Conservation (phyloP, 768 basidiomycete species). For the Tricholoma furcatifolium region DNA sequence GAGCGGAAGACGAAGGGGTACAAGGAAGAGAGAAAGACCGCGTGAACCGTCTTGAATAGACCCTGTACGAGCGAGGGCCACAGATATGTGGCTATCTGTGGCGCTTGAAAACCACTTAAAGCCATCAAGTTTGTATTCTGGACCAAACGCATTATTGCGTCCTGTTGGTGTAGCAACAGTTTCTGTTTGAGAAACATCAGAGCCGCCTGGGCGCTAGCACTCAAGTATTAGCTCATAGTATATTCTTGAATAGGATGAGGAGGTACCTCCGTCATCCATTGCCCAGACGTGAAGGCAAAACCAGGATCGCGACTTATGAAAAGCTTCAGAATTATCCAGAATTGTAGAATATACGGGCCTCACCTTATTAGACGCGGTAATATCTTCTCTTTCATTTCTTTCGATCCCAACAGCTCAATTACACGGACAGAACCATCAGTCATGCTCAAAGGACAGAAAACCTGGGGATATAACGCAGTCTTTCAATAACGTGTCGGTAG, state of each 20-base stretch:
- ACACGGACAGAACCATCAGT: slow-evolving; percentile 77
- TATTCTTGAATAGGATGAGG: slow-evolving; percentile 19
- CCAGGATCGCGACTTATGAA: slow-evolving; percentile 55
- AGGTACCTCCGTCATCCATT: slow-evolving; percentile 81
- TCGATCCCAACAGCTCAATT: slow-evolving; percentile 62
- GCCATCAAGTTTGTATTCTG: slow-evolving; percentile 59
- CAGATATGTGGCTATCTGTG: slow-evolving; percentile 69
- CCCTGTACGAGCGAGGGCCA: slow-evolving; percentile 76
- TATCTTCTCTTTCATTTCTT: slow-evolving; percentile 56
- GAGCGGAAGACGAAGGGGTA: slow-evolving; percentile 62
- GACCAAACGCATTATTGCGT: slow-evolving; percentile 38
- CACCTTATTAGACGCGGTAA: slow-evolving; percentile 63
- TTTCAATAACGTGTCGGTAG: neutral
- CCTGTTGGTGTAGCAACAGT: slow-evolving; percentile 49
- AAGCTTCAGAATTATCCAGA: neutral
- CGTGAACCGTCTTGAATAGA: slow-evolving; percentile 52
- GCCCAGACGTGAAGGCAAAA: slow-evolving; percentile 67
- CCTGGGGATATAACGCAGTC: slow-evolving; percentile 35
- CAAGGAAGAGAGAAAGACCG: slow-evolving; percentile 70
- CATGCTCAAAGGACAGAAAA: slow-evolving; percentile 77
- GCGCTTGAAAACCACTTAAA: slow-evolving; percentile 88
- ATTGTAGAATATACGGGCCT: neutral
- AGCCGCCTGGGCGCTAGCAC: slow-evolving; percentile 64
- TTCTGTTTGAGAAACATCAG: slow-evolving; percentile 74
- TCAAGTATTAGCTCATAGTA: neutral